Conservation (phyloP, 177 flowering plant genomes). For the Tripterygium wilfordii region DNA sequence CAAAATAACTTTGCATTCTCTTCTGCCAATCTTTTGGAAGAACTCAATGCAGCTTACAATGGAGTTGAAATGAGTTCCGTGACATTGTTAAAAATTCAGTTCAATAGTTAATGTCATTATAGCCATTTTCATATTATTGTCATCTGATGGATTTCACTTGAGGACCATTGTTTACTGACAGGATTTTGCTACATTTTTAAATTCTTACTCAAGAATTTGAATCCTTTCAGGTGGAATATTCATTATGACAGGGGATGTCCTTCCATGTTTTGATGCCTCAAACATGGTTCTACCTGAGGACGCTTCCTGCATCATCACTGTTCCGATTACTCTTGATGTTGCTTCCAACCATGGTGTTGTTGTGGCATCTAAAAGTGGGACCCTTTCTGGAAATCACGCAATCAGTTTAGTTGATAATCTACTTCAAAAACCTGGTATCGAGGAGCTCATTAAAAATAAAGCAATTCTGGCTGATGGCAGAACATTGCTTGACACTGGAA, state of each 20-base stretch:
- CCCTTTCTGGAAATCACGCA: conserved; percentile 23
- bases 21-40: too few species aligned
- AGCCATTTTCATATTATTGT: neutral
- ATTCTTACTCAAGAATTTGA: neutral
- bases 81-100: too few species aligned
- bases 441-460: conserved; percentile 62
- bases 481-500: conserved; percentile 93
- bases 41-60: too few species aligned
- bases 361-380: conserved; percentile 64
- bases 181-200: too few species aligned
- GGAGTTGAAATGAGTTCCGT: too few species aligned
- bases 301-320: conserved; percentile 82
- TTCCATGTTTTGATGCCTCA: conserved; percentile 94
- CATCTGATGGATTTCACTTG: too few species aligned
- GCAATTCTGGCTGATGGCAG: conserved; percentile 93
- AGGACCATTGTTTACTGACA: too few species aligned
- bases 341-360: conserved; percentile 98
- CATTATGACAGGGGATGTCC: conserved; percentile 99
- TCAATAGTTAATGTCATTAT: neutral
- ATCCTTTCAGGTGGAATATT: conserved; percentile 76
- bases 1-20: too few species aligned
- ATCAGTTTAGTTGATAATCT: conserved; percentile 75
- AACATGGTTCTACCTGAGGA: conserved; percentile 77
- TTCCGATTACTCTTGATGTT: conserved; percentile 93
- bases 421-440: conserved; percentile 76